Base-by-base conservation (phyloP, 257 asterid genomes). In the Solanum paucissectum region DNA sequence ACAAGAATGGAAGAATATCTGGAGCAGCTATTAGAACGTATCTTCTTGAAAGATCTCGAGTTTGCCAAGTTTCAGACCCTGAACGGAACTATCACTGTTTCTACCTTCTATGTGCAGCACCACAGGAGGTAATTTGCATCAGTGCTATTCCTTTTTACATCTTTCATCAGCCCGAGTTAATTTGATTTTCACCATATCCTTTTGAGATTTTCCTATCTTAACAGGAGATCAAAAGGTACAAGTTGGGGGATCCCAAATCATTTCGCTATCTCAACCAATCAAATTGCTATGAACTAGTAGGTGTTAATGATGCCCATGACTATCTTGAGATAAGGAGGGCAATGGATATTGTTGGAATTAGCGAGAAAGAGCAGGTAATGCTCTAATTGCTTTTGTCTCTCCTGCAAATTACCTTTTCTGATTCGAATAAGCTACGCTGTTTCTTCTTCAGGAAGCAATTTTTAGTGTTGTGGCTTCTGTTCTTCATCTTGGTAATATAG, bases 1-100 rank as follows among this genome's bases (percentile, higher is more conserved):
- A 97, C 90, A 95, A 95, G 93, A 92, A 94, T 21, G 96, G 98
- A 89, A 93, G 96, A 93, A 97, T 97, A 91, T 97, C 99, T 32
- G 99, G 99, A 86, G 99, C 99, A 81, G 98, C 98, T 89, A 95
- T 97, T 90, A 93, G 99, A 86, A 97, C 99, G 3, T 97, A 97
- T 92, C 98, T 97, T 91, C 97, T 97, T 64, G 99, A 97, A 93
- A 93, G 98, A 90, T 97, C 99, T 90, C 98, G 99, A 76, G 99
- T 97, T 91, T 97, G 98, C 96, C 98, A 97, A 92, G 75, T 95
- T 89, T 95, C 99, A 74, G 99, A 97, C 84, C 98, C 99, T 49
- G 99, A 97, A 85, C 97, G 99, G 87, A 97, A 97, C 90, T 97
- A 97, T 86, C 99, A 97, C 88, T 95, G 98, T 88, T 97, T 97